Conservation (phyloP, 257 asterid genomes). For the Scutellaria baicalensis region DNA sequence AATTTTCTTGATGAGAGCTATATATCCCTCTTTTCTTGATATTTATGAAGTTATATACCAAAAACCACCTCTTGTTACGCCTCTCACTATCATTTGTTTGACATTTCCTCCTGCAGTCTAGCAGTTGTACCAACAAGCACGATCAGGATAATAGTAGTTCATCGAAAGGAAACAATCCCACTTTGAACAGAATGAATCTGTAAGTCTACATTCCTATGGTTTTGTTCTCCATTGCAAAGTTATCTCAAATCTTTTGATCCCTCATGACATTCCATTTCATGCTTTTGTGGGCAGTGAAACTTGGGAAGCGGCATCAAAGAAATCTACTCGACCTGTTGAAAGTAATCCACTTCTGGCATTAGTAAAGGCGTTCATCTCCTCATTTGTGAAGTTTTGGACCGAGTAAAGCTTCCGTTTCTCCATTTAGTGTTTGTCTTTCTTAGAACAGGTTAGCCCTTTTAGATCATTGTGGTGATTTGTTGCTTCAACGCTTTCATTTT, state of each 20-base stretch:
- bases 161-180: constrained; percentile 16
- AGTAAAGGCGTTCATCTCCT: constrained; percentile 43
- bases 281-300: constrained; percentile 43
- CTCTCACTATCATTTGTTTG: not conserved
- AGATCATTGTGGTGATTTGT: constrained; percentile 3
- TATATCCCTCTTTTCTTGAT: no score
- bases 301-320: constrained; percentile 40
- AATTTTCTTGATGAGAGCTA: no score
- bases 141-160: constrained; percentile 21
- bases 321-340: constrained; percentile 28
- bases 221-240: not conserved
- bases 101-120: constrained; percentile 19
- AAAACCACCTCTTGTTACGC: not conserved
- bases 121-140: constrained; percentile 10
- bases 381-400: constrained; percentile 61
- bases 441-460: constrained; percentile 5
- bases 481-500: not conserved
- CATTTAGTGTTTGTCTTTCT: not conserved
- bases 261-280: constrained; percentile 6
- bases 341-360: constrained; percentile 43
- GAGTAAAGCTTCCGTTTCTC: constrained; percentile 20
- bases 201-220: constrained; percentile 24
- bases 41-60: no score
- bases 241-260: not conserved
- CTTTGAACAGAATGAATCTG: constrained; percentile 58